These are phyloP conservation scores for Termitomyces titanicus DNA, from an alignment of 768 basidiomycete species.

Conservation along the genomic window DNA sequence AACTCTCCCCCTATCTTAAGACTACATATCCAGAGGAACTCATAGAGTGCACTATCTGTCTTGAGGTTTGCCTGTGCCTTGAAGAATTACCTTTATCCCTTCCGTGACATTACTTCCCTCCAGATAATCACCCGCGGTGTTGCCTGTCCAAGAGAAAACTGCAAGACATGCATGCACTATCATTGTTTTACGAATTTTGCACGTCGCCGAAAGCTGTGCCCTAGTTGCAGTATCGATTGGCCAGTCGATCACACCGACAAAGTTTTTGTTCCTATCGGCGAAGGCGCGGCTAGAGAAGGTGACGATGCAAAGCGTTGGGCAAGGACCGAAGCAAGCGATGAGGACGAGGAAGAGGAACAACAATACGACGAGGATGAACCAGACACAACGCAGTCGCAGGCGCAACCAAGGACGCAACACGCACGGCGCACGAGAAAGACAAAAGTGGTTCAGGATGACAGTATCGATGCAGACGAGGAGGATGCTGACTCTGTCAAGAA, in stretches of 20 bases:
- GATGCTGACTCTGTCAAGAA: constrained; percentile 12
- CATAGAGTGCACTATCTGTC: constrained; percentile 70
- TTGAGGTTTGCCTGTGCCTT: constrained; percentile 42
- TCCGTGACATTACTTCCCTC: background rate
- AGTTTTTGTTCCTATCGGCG: constrained; percentile 57
- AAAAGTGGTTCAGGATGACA: constrained; percentile 21
- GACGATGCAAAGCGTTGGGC: constrained; percentile 42
- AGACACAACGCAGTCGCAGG: constrained; percentile 21
- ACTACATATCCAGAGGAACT: constrained; percentile 68
- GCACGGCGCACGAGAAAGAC: constrained; percentile 31
- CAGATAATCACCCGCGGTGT: constrained; percentile 70
- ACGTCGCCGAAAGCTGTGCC: constrained; percentile 43
- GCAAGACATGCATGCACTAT: constrained; percentile 59
- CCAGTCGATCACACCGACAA: constrained; percentile 42
- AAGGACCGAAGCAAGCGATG: constrained; percentile 33
- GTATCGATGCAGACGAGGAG: constrained; percentile 35
- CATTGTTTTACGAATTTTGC: constrained; percentile 60
- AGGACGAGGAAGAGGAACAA: constrained; percentile 41
- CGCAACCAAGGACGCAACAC: constrained; percentile 19
- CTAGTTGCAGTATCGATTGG: constrained; percentile 60
- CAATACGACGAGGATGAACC: constrained; percentile 41
- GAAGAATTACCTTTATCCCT: background rate
- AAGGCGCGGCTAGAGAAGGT: constrained; percentile 60
- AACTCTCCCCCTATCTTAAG: constrained; percentile 71
- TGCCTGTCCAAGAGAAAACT: constrained; percentile 57